Conservation (phyloP, 2,329 filamentous ascomycete genomes). For the Pseudopithomyces maydicus region DNA sequence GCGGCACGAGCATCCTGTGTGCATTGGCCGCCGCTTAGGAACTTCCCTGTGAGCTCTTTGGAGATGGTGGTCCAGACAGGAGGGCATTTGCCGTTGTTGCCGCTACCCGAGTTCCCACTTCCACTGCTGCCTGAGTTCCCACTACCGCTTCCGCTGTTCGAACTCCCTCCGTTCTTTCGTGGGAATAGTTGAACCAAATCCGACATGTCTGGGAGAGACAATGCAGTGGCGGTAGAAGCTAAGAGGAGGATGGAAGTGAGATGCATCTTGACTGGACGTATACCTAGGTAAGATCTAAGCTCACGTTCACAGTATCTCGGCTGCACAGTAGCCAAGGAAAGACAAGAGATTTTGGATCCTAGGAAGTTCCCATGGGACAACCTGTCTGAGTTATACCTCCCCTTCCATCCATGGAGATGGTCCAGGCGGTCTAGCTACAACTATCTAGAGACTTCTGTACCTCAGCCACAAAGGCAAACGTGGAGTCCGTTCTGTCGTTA, state of each 20-base stretch:
- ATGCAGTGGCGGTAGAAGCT: conserved; percentile 19
- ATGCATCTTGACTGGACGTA: conserved; percentile 17
- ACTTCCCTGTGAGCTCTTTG: conserved; percentile 31
- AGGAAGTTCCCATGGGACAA: not conserved
- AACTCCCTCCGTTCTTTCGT: conserved; percentile 13
- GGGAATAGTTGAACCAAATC: conserved; percentile 14
- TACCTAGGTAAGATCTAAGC: not conserved
- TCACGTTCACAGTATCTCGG: not conserved
- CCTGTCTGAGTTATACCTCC: not conserved
- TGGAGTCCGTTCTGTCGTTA: not conserved
- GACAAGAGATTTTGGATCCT: not conserved
- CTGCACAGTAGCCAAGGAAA: not conserved
- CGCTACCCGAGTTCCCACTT: conserved; percentile 4
- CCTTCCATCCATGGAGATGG: not conserved
- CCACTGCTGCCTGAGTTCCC: conserved; percentile 2
- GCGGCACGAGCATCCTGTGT: conserved; percentile 38
- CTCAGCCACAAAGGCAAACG: not conserved
- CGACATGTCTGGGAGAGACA: conserved; percentile 20
- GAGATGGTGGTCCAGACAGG: conserved; percentile 35
- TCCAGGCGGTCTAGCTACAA: not conserved
- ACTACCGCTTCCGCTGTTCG: not conserved
- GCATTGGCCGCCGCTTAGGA: conserved; percentile 33
- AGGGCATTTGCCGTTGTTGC: conserved; percentile 24
- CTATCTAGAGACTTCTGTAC: not conserved
- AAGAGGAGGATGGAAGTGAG: conserved; percentile 19